Evolutionary conservation across 2,329 filamentous ascomycete species (phyloP).

Genomic region (Purpureocillium takamizusanense): DNA sequence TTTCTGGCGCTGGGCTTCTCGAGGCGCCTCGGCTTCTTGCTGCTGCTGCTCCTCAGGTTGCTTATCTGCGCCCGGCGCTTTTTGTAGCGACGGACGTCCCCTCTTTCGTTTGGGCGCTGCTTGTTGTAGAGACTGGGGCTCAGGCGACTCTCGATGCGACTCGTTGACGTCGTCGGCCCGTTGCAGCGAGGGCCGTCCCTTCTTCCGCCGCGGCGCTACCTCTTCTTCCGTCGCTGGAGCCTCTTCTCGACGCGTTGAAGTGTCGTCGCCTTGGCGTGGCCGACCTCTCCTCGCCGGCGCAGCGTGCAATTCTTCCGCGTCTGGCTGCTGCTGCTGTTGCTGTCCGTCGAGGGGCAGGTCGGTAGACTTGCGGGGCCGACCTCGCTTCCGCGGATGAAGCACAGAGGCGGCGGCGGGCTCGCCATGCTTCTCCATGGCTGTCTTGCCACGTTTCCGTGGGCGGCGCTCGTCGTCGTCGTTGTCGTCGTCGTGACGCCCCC

Average conservation of each 20-base stretch:
- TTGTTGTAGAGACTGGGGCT: background rate
- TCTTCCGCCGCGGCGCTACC: too few species aligned
- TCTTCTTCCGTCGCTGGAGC: too few species aligned
- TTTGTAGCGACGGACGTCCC: constrained; percentile 11
- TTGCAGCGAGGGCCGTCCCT: too few species aligned
- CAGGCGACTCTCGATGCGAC: background rate
- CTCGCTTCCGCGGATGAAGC: background rate
- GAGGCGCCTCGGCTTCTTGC: background rate
- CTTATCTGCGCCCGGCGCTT: background rate
- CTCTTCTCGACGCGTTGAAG: too few species aligned
- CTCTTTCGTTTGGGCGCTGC: constrained; percentile 5
- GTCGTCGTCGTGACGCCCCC: constrained; percentile 8
- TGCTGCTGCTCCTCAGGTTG: constrained; percentile 2
- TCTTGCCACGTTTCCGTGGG: constrained; percentile 15
- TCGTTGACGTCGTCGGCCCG: too few species aligned
- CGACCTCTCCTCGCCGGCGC: background rate
- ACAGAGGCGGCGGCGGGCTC: background rate
- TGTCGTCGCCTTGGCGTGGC: background rate
- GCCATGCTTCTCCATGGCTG: background rate
- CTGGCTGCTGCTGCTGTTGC: constrained; percentile 10
- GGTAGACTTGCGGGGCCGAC: background rate
- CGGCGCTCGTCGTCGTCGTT: constrained; percentile 15
- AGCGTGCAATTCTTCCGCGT: constrained; percentile 1
- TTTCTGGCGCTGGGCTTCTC: background rate
- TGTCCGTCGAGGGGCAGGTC: constrained; percentile 1